phyloP scores from a whole-genome alignment of 1,284 basidiomycete species.

The Inonotus obliquus region DNA sequence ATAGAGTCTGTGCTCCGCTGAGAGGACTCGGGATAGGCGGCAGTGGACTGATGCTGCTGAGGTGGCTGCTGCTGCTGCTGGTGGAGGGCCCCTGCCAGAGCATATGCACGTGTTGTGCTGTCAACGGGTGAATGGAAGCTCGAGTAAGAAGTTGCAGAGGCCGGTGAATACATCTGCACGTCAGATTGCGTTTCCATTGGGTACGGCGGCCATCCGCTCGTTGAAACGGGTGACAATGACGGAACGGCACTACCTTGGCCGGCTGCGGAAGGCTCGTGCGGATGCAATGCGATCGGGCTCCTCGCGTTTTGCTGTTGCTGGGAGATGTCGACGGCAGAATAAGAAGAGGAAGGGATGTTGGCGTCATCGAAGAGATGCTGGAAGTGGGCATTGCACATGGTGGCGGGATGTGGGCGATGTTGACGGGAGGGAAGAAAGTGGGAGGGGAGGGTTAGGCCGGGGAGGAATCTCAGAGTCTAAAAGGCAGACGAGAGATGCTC shows the following conservation, averaged over 20 bases:
- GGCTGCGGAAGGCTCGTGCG: neutral
- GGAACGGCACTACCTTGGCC: neutral
- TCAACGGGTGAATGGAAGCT: conserved; percentile 10
- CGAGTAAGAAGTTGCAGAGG: neutral
- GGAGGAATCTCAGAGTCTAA: neutral
- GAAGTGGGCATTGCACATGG: conserved; percentile 12
- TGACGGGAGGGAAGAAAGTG: neutral
- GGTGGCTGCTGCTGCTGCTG: conserved; percentile 1
- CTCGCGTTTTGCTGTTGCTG: neutral
- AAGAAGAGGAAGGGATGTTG: neutral
- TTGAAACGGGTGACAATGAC: neutral
- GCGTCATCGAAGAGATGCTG: conserved; percentile 7
- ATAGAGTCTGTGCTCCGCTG: conserved; percentile 3
- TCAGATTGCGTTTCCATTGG: neutral
- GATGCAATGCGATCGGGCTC: neutral
- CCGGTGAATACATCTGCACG: conserved; percentile 8
- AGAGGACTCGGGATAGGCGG: conserved; percentile 4
- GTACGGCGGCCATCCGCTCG: neutral
- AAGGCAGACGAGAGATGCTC: neutral
- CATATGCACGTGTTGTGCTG: conserved; percentile 10
- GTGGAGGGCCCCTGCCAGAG: conserved; percentile 15
- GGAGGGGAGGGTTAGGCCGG: neutral
- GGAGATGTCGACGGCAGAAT: neutral
- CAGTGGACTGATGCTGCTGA: neutral
- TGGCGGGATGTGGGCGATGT: neutral